A percentile compares a stretch with the other conserved stretches of the same genome.
These are phyloP conservation scores for Naganishia kalamii DNA, from an alignment of 768 basidiomycete genomes.

Conservation along the genomic window DNA sequence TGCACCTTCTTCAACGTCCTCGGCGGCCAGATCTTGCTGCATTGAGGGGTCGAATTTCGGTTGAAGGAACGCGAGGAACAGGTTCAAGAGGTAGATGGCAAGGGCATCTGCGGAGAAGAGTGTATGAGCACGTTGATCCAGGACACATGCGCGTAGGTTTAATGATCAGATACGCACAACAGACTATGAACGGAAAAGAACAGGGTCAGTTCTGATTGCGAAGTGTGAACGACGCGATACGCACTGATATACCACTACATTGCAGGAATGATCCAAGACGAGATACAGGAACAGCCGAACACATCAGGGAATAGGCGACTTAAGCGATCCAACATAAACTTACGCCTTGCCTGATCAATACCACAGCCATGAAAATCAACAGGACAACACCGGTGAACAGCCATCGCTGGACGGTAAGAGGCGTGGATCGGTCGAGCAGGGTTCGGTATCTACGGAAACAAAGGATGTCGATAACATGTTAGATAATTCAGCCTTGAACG, in stretches of 20 bases:
- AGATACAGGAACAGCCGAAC: slow-evolving; percentile 19
- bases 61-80: slow-evolving; percentile 93
- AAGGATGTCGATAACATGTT: not conserved
- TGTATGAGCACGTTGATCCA: not conserved
- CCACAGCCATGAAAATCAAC: slow-evolving; percentile 71
- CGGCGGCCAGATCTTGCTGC: slow-evolving; percentile 83
- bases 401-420: slow-evolving; percentile 85
- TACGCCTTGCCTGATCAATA: slow-evolving; percentile 82
- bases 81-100: slow-evolving; percentile 90
- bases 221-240: slow-evolving; percentile 49
- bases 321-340: too few species aligned
- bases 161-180: slow-evolving; percentile 54
- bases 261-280: slow-evolving; percentile 24
- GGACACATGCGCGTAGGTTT: not conserved
- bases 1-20: slow-evolving; percentile 91
- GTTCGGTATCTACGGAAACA: slow-evolving; percentile 59
- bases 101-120: slow-evolving; percentile 60
- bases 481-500: slow-evolving; percentile 24
- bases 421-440: slow-evolving; percentile 84
- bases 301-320: too few species aligned
- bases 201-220: not conserved
- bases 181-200: slow-evolving; percentile 50
- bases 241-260: slow-evolving; percentile 78
- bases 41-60: slow-evolving; percentile 96
- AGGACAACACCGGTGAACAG: slow-evolving; percentile 65